Evolutionary conservation across 164 flowering plant genomes (phyloP).

Genomic region (Tetracentron sinense): DNA sequence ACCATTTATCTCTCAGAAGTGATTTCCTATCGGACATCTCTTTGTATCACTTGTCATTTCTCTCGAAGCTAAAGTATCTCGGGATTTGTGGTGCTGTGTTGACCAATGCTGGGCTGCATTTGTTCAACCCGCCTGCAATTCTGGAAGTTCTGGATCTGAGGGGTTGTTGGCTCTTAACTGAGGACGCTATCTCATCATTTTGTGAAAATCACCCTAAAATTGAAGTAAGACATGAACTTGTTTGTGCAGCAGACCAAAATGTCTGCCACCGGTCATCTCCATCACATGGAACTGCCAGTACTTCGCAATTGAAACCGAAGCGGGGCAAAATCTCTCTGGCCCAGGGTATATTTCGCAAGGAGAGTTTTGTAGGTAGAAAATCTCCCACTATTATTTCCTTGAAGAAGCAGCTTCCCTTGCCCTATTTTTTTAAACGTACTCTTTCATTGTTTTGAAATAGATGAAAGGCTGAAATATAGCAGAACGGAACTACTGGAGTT

Average conservation of each 20-base stretch:
- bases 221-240: constrained; percentile 63
- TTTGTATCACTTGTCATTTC: constrained; percentile 41
- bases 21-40: constrained; percentile 56
- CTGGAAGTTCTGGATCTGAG: constrained; percentile 56
- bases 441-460: constrained; percentile 30
- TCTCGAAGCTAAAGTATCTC: constrained; percentile 46
- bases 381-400: constrained; percentile 5
- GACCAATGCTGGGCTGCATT: constrained; percentile 51
- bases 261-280: constrained; percentile 20
- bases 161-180: constrained; percentile 86
- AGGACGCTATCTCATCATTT: constrained; percentile 45
- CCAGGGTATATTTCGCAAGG: constrained; percentile 13
- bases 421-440: neutral
- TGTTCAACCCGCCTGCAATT: constrained; percentile 51
- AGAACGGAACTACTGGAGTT: constrained; percentile 63
- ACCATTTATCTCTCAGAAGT: constrained; percentile 47
- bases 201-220: constrained; percentile 47
- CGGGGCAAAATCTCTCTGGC: constrained; percentile 18
- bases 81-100: constrained; percentile 61
- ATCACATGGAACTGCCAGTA: constrained; percentile 19
- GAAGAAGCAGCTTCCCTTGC: neutral
- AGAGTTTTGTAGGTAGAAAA: constrained; percentile 33
- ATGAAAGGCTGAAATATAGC: constrained; percentile 82
- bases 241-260: constrained; percentile 20
- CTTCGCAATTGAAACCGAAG: constrained; percentile 21